These are phyloP conservation scores for Syzygium aqueum DNA, from an alignment of 345 rosid genomes.

Conservation along the genomic window DNA sequence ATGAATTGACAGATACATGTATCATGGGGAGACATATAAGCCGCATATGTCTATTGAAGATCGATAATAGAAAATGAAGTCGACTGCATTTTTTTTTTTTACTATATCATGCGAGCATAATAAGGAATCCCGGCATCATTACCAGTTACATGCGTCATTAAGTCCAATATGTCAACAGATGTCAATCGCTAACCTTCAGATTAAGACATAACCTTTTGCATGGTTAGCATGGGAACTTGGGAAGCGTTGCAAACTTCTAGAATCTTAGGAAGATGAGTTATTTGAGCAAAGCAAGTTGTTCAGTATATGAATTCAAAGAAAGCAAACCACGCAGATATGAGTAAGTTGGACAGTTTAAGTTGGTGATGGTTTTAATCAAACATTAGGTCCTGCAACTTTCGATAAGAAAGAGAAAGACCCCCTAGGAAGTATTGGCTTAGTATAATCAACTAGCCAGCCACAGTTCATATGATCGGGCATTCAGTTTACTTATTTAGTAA, in stretches of 20 bases:
- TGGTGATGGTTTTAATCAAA: not conserved
- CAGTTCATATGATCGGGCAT: not conserved
- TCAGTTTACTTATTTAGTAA: not conserved
- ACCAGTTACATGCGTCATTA: not conserved
- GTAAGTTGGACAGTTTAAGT: not conserved
- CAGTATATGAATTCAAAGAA: not conserved
- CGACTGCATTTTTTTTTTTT: not conserved
- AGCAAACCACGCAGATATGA: not conserved
- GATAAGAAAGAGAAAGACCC: not conserved
- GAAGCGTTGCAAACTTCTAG: not conserved
- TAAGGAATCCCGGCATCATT: not conserved
- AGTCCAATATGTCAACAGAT: not conserved
- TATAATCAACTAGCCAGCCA: not conserved
- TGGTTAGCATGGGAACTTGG: not conserved
- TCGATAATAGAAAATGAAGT: not conserved
- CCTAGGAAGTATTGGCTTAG: not conserved
- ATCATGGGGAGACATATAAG: not conserved
- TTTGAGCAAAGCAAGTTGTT: not conserved
- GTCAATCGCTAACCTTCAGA: not conserved
- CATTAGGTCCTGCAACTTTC: not conserved
- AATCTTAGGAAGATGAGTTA: not conserved
- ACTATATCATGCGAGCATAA: not conserved
- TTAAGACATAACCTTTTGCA: not conserved
- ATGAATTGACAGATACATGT: not conserved
- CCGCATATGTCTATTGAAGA: not conserved